phyloP scores from a whole-genome alignment of 257 asterid genomes.

The Solanum virginianum region DNA sequence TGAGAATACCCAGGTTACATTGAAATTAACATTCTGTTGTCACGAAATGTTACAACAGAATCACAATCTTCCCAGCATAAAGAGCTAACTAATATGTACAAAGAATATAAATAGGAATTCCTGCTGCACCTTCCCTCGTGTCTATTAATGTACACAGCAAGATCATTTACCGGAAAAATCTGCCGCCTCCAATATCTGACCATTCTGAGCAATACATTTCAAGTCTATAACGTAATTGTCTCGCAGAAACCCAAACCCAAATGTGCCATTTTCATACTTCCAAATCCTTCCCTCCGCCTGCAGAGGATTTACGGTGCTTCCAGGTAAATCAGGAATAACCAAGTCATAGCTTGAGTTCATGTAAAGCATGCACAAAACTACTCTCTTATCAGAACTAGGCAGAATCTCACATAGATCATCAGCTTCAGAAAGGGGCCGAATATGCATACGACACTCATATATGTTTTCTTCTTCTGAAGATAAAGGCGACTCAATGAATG shows the following conservation, averaged over 20 bases:
- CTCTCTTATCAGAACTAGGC: slow-evolving; percentile 14
- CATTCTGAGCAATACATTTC: slow-evolving; percentile 48
- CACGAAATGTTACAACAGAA: not conserved
- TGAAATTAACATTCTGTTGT: not conserved
- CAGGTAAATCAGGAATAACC: slow-evolving; percentile 56
- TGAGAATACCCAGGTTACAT: not conserved
- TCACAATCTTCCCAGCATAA: not conserved
- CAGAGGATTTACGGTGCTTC: slow-evolving; percentile 26
- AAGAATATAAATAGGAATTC: not conserved
- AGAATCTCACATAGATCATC: slow-evolving; percentile 15
- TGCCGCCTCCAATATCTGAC: slow-evolving; percentile 35
- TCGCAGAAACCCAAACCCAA: slow-evolving; percentile 77
- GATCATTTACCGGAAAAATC: slow-evolving; percentile 18
- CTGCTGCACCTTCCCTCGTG: not conserved
- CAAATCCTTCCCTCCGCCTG: slow-evolving; percentile 74
- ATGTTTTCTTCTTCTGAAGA: slow-evolving; percentile 49
- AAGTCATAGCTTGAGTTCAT: slow-evolving; percentile 68
- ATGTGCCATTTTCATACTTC: slow-evolving; percentile 59
- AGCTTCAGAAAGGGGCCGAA: slow-evolving; percentile 35
- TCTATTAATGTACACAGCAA: not conserved
- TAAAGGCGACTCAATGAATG: slow-evolving; percentile 48
- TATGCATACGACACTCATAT: slow-evolving; percentile 47
- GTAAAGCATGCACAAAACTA: slow-evolving; percentile 45
- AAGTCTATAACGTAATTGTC: slow-evolving; percentile 47
- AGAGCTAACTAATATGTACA: not conserved